phyloP scores from a whole-genome alignment of 2,329 filamentous ascomycete species.

The Fusarium hainanense region DNA sequence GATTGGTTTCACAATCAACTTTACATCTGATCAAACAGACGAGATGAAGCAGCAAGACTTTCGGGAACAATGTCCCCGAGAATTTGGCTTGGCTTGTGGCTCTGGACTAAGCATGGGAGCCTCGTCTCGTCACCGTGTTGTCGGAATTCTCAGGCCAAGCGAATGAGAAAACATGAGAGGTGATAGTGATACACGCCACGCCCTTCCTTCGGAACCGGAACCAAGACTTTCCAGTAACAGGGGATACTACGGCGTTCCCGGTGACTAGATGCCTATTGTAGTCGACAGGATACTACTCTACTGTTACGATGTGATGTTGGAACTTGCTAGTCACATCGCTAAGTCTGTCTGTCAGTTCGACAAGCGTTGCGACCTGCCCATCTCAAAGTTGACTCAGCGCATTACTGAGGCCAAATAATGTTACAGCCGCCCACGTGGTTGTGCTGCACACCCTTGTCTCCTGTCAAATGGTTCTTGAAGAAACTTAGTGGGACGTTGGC shows the following conservation, averaged over 20 bases:
- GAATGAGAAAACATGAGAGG: constrained; percentile 19
- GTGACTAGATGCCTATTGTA: neutral
- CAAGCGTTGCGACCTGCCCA: neutral
- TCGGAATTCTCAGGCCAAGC: constrained; percentile 31
- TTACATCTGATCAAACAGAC: neutral
- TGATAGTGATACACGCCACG: constrained; percentile 6
- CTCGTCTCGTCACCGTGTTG: constrained; percentile 38
- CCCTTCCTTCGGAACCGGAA: constrained; percentile 15
- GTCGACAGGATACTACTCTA: neutral
- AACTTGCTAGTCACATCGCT: neutral
- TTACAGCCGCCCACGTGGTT: constrained; percentile 22
- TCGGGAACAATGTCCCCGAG: neutral
- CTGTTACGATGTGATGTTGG: neutral
- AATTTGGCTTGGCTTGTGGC: constrained; percentile 3
- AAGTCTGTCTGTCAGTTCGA: neutral
- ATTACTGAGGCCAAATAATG: constrained; percentile 2
- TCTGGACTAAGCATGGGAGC: constrained; percentile 20
- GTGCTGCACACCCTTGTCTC: constrained; percentile 14
- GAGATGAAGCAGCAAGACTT: constrained; percentile 13
- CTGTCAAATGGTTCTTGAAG: constrained; percentile 17
- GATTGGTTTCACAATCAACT: constrained; percentile 14
- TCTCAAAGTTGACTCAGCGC: neutral
- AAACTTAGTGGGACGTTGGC: constrained; percentile 2
- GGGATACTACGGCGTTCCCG: constrained; percentile 19
- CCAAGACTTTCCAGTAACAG: neutral